Evolutionary conservation across 495 filamentous ascomycete species (phyloP).

Genomic region (Penicillium argentinense): DNA sequence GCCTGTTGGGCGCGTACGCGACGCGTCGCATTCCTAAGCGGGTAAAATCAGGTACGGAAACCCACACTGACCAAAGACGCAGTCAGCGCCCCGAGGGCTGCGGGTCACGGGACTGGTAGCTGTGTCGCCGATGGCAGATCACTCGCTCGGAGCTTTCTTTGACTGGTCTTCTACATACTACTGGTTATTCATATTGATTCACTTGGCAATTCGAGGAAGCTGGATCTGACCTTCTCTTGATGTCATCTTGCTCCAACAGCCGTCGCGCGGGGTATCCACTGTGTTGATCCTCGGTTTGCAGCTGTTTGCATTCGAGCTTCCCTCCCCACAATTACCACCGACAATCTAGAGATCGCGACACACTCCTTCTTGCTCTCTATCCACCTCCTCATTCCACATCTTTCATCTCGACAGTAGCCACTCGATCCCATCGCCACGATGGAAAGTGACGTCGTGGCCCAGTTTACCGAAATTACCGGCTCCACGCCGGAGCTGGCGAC

Average conservation of each 20-base stretch:
- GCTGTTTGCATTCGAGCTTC: constrained; percentile 34
- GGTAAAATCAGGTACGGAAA: constrained; percentile 12
- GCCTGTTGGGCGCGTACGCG: constrained; percentile 14
- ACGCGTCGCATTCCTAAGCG: constrained; percentile 19
- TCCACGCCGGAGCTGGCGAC: constrained; percentile 62
- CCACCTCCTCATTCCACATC: constrained; percentile 24
- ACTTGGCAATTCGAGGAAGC: too few relatives aligned
- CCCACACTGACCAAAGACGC: constrained; percentile 1
- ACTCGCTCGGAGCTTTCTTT: constrained; percentile 3
- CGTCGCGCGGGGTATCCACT: constrained; percentile 5
- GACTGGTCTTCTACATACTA: too few relatives aligned
- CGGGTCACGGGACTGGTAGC: background rate
- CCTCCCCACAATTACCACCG: constrained; percentile 15
- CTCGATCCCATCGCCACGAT: constrained; percentile 52
- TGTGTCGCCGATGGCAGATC: constrained; percentile 14
- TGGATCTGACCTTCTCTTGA: constrained; percentile 2
- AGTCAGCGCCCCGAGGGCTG: constrained; percentile 6
- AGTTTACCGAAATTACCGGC: constrained; percentile 64
- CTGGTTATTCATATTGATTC: too few relatives aligned
- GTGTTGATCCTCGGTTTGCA: constrained; percentile 31
- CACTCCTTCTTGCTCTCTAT: constrained; percentile 6
- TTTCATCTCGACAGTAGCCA: constrained; percentile 33
- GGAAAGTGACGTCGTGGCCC: constrained; percentile 57
- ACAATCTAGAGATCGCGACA: background rate
- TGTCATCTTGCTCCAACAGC: background rate